Conservation (phyloP, 2,329 filamentous ascomycete genomes). For the Xylaria sp. region DNA sequence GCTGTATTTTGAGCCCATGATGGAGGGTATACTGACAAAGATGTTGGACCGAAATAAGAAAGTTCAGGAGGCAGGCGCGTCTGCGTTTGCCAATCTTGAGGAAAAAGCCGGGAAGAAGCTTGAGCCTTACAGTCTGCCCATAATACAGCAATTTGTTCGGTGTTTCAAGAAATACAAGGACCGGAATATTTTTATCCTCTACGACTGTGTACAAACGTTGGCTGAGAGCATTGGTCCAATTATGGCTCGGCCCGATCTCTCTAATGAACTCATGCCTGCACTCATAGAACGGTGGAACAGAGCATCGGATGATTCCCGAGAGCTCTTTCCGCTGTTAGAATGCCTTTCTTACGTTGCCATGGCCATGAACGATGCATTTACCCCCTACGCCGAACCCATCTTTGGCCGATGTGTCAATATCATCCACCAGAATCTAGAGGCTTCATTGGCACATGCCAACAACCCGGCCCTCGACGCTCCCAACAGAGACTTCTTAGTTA, state of each 20-base stretch:
- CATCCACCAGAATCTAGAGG: slow-evolving; percentile 88
- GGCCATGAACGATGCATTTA: slow-evolving; percentile 80
- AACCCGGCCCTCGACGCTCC: slow-evolving; percentile 76
- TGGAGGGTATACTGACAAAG: slow-evolving; percentile 91
- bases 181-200: slow-evolving; percentile 97
- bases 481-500: slow-evolving; percentile 96
- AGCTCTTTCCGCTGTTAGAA: slow-evolving; percentile 94
- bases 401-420: slow-evolving; percentile 89
- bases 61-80: slow-evolving; percentile 94
- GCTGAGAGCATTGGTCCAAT: slow-evolving; percentile 87
- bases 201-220: slow-evolving; percentile 96
- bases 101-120: slow-evolving; percentile 86
- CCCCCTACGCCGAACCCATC: slow-evolving; percentile 83
- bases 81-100: slow-evolving; percentile 93
- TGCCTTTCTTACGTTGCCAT: slow-evolving; percentile 94
- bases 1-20: slow-evolving; percentile 90
- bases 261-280: slow-evolving; percentile 88
- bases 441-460: slow-evolving; percentile 71
- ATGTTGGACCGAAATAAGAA: slow-evolving; percentile 99
- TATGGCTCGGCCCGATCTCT: slow-evolving; percentile 80
- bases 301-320: slow-evolving; percentile 85
- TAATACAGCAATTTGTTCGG: slow-evolving; percentile 87
- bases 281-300: slow-evolving; percentile 87
- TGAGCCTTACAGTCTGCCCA: slow-evolving; percentile 85
- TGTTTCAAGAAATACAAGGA: slow-evolving; percentile 98